These are phyloP conservation scores for Neospora caninum DNA, from an alignment of 169 alveolate species.

Conservation along the genomic window DNA sequence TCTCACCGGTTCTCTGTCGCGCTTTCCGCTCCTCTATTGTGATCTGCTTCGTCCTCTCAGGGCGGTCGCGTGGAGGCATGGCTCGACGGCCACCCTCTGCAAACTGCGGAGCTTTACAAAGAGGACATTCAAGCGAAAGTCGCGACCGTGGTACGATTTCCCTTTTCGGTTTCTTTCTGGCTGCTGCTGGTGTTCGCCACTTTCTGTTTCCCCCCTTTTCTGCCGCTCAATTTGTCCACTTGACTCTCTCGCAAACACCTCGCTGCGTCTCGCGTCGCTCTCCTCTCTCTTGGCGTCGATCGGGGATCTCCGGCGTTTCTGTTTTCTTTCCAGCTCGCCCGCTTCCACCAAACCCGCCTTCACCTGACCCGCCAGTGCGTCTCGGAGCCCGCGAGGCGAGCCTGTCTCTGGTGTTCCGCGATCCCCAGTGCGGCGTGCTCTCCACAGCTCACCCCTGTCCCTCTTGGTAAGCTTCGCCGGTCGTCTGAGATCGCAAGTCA, in stretches of 20 bases:
- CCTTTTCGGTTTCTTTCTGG: background rate
- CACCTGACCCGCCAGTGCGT: background rate
- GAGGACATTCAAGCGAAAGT: background rate
- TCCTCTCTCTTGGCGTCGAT: too few species aligned
- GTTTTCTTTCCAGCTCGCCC: background rate
- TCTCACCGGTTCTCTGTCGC: too few species aligned
- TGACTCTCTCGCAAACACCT: background rate
- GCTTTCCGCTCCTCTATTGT: background rate
- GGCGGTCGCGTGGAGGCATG: slow-evolving; percentile 58
- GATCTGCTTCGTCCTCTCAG: background rate
- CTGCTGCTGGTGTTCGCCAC: too few species aligned
- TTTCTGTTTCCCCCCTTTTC: background rate
- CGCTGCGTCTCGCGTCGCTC: too few species aligned
- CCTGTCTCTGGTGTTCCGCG: background rate
- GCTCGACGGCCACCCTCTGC: slow-evolving; percentile 13
- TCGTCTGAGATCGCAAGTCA: too few species aligned
- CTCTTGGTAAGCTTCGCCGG: too few species aligned
- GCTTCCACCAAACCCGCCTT: slow-evolving; percentile 1
- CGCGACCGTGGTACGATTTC: background rate
- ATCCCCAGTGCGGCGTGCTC: too few species aligned
- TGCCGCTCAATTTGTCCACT: background rate
- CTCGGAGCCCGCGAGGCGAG: background rate
- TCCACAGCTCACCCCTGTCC: too few species aligned
- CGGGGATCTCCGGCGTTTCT: too few species aligned
- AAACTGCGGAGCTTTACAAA: slow-evolving; percentile 11